These are phyloP conservation scores for Sisymbrium irio DNA, from an alignment of 345 rosid genomes.

Conservation along the genomic window DNA sequence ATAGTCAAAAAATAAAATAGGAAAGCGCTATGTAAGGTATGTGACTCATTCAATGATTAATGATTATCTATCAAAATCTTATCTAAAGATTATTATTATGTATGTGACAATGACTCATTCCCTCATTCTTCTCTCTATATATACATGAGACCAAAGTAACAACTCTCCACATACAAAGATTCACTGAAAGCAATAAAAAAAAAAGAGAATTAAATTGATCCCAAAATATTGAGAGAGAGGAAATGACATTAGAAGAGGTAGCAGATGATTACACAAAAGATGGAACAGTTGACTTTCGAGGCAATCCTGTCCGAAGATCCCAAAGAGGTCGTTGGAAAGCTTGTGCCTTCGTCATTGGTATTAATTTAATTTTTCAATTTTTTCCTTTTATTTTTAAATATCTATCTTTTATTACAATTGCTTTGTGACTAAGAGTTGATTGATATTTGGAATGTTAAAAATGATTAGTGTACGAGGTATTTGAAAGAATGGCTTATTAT, in stretches of 20 bases:
- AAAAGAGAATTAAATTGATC: neutral
- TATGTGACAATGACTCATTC: constrained; percentile 4
- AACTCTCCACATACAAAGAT: neutral
- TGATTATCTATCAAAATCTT: neutral
- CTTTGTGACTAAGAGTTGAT: neutral
- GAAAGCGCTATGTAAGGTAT: neutral
- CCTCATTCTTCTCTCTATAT: neutral
- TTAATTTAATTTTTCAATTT: neutral
- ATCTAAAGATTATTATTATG: neutral
- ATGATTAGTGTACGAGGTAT: constrained; percentile 61
- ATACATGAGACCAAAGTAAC: constrained; percentile 20
- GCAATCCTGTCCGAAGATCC: constrained; percentile 41
- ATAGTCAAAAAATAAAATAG: too few relatives aligned
- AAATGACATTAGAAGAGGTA: constrained; percentile 38
- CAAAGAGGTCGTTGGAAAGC: constrained; percentile 92
- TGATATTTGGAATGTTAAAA: neutral
- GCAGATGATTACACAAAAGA: constrained; percentile 76
- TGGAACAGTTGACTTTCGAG: constrained; percentile 89
- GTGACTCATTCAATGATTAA: neutral
- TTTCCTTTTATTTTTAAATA: neutral
- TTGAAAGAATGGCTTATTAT: constrained; percentile 89
- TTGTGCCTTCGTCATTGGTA: constrained; percentile 84
- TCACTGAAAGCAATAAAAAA: neutral
- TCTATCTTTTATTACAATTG: neutral
- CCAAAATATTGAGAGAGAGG: neutral